Conservation (phyloP, 2,329 filamentous ascomycete genomes). For the Alternaria sp. region DNA sequence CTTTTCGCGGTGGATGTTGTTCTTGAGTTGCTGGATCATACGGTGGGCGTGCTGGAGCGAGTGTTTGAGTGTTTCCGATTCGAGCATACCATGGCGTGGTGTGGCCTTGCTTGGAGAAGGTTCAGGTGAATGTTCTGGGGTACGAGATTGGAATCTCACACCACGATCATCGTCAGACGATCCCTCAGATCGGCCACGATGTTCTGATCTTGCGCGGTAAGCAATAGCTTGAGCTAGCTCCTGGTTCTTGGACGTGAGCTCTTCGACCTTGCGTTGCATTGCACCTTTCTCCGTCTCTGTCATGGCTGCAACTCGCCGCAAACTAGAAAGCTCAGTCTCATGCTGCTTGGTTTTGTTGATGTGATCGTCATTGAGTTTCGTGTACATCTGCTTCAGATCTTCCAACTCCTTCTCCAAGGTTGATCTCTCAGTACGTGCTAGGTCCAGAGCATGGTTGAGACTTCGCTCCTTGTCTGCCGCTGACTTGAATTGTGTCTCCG, state of each 20-base stretch:
- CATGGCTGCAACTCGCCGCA: constrained; percentile 80
- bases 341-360: constrained; percentile 79
- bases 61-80: constrained; percentile 93
- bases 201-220: constrained; percentile 72
- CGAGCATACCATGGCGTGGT: constrained; percentile 88
- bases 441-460: constrained; percentile 75
- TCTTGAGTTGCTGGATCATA: constrained; percentile 95
- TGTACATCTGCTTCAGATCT: constrained; percentile 81
- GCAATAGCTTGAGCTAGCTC: constrained; percentile 88
- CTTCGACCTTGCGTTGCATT: constrained; percentile 86
- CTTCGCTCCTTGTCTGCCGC: constrained; percentile 84
- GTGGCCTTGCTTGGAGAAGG: constrained; percentile 91
- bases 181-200: constrained; percentile 68
- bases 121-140: constrained; percentile 89
- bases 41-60: constrained; percentile 93
- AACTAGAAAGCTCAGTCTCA: constrained; percentile 85
- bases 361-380: constrained; percentile 84
- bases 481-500: constrained; percentile 77
- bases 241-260: constrained; percentile 87
- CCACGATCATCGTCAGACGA: constrained; percentile 46
- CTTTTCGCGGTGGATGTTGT: constrained; percentile 96
- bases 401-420: constrained; percentile 86
- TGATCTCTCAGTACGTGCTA: constrained; percentile 78
- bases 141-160: constrained; percentile 69
- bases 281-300: constrained; percentile 81